Evolutionary conservation across 148 eudicot genomes (phyloP), one percentile per base, ranked within the genome.

Genomic region (Diospyros kaki): DNA sequence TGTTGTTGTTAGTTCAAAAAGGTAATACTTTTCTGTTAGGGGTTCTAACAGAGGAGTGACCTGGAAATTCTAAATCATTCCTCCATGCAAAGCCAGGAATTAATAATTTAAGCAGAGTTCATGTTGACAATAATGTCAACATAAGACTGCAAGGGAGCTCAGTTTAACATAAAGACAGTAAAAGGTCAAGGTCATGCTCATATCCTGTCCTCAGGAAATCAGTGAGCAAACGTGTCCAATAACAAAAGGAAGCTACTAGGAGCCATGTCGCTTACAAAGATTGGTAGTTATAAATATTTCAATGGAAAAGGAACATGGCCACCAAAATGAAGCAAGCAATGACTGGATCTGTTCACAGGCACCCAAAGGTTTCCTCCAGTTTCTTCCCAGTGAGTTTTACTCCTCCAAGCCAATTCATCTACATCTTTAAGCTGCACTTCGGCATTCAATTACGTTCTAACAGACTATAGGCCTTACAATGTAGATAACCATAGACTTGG

Each of bases 11-110:
- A 11, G 40, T 42, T 75, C 58, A 5, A 9, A 43, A 1, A 38
- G 11, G 46, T 66, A 52, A 41, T 45, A 56, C 45, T 67, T 68
- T 66, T 18, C 77, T n/a, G 4, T 18, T 46, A 6, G 12, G 13
- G 48, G 45, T 66, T 17, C 64, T 50, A 66, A 18, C 45, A 45
- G 9, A n/a, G 40, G 0, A 66, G n/a, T 3, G 6, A 40, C 39
- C 55, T 58, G 6, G n/a, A 53, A 44, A 5, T 67, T 75, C 50
- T 55, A 66, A 54, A 11, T 66, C 71, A 65, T 11, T 53, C 63
- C 41, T 54, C 42, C 28, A 75, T 41, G 18, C n/a, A 38, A 55
- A 43, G 15, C 70, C 3, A 38, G 28, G 48, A 58, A 17, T 28
- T 11, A 55, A 75, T 55, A 53, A 40, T 53, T 54, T 1, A 54